phyloP scores from a whole-genome alignment of 2,329 filamentous ascomycete genomes.

The Aaosphaeria pasadenensis region DNA sequence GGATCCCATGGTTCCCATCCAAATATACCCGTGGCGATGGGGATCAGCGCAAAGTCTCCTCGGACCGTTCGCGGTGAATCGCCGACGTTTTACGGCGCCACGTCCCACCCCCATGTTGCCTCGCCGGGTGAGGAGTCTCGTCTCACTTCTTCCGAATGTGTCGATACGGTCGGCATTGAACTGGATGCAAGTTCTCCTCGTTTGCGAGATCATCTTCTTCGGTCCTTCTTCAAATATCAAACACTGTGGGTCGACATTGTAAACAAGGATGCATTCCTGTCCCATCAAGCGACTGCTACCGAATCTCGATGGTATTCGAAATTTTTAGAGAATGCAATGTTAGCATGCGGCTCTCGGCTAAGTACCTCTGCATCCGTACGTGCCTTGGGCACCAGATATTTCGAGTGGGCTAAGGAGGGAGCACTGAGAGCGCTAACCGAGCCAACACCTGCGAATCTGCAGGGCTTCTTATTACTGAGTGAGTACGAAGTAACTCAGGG shows the following conservation, averaged over 20 bases:
- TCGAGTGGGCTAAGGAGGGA: not conserved
- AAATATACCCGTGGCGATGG: not conserved
- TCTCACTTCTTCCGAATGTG: not conserved
- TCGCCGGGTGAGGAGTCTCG: not conserved
- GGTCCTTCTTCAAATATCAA: not conserved
- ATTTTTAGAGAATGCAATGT: not conserved
- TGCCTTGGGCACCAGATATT: not conserved
- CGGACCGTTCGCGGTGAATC: not conserved
- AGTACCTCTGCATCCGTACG: not conserved
- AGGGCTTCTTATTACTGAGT: not conserved
- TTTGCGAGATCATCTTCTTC: not conserved
- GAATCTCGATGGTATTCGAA: not conserved
- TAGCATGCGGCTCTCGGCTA: not conserved
- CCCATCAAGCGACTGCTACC: not conserved
- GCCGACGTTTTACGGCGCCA: not conserved
- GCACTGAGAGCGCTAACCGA: not conserved
- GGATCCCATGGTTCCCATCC: not conserved
- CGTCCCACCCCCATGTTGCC: not conserved
- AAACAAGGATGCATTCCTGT: not conserved
- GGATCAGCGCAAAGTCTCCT: not conserved
- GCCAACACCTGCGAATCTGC: not conserved
- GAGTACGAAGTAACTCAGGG: not conserved
- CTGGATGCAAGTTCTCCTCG: not conserved
- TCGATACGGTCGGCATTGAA: not conserved
- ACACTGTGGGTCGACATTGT: not conserved